Conservation (phyloP, 1,139 yeast species). For the Geotrichum australiense region DNA sequence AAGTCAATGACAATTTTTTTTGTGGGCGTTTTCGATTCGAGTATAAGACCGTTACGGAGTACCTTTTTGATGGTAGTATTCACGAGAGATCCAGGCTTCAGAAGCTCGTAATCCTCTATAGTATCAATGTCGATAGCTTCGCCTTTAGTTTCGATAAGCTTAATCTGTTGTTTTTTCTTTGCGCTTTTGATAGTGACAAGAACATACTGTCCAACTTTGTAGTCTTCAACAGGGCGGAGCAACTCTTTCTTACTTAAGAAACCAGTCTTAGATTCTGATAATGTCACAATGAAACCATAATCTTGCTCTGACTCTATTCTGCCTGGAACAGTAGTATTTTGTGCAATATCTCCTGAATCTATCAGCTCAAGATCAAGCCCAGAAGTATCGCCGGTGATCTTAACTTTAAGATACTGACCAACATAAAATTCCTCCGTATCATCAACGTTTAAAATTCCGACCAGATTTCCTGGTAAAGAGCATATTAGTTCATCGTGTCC, state of each 20-base stretch:
- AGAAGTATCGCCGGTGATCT: background rate
- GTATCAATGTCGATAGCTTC: slow-evolving; percentile 67
- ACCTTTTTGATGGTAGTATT: slow-evolving; percentile 1
- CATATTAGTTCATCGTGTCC: background rate
- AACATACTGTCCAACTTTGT: slow-evolving; percentile 76
- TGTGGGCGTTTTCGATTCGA: slow-evolving; percentile 38
- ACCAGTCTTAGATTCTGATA: slow-evolving; percentile 27
- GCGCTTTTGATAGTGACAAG: slow-evolving; percentile 47
- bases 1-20: slow-evolving; percentile 4
- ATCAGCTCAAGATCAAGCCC: background rate
- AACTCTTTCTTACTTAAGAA: slow-evolving; percentile 39
- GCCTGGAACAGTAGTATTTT: slow-evolving; percentile 40
- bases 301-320: slow-evolving; percentile 4
- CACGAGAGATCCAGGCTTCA: slow-evolving; percentile 19
- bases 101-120: slow-evolving; percentile 51
- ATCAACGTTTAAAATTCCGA: slow-evolving; percentile 39
- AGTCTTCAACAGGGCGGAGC: slow-evolving; percentile 32
- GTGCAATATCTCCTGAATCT: slow-evolving; percentile 27
- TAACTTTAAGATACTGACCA: slow-evolving; percentile 2
- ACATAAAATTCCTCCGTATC: slow-evolving; percentile 27
- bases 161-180: slow-evolving; percentile 67
- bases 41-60: slow-evolving; percentile 34
- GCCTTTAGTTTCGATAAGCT: slow-evolving; percentile 60
- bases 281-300: slow-evolving; percentile 4
- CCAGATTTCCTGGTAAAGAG: slow-evolving; percentile 3